Evolutionary conservation across 2,329 filamentous ascomycete genomes (phyloP), one percentile per base, ranked within the genome.

Genomic region (Trichophaea hybrida): DNA sequence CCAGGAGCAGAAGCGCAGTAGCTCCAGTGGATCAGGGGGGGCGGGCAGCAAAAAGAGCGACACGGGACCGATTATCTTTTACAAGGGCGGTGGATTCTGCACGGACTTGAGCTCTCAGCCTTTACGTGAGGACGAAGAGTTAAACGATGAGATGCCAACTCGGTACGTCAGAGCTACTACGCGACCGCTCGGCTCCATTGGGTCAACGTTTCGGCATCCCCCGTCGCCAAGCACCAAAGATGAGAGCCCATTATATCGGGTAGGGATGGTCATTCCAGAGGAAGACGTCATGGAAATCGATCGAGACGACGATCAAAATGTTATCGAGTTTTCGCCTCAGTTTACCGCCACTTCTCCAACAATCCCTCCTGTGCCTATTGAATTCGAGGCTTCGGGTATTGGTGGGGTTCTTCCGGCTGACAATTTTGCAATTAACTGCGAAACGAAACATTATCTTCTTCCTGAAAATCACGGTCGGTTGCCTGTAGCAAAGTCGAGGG

Each of bases 11-110:
- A 77, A 77, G 6, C 75, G 77, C 7, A 80, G 76, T 60, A 77
- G 77, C 46, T 63, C 74, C 8, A 75, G 72, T 1, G 75, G 12
- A 71, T 73, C 37, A 77, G 75, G 62, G 74, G 74, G 64, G 79
- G 69, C 64, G 75, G 69, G 51, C 77, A 72, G 59, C 73, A 77
- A 73, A 64, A 80, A 78, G 70, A 77, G 75, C 0, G 77, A 81
- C 10, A 81, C 86, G 60, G 88, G 87, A 6, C 82, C 85, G 1
- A 85, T 94, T 65, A 88, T 91, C 15, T 94, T 90, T 69, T 94
- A 91, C 70, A 87, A 79, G 61, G 86, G 85, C 32, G 84, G 85
- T 1, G 80, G 80, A 0, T 94, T 93, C 70, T 93, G 83, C 70
- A 89, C 83, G 1, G 88, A 94, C 70, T 73, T 93, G 2, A 76